Evolutionary conservation across 2,329 filamentous ascomycete genomes (phyloP).

Genomic region (Cercospora beticola): DNA sequence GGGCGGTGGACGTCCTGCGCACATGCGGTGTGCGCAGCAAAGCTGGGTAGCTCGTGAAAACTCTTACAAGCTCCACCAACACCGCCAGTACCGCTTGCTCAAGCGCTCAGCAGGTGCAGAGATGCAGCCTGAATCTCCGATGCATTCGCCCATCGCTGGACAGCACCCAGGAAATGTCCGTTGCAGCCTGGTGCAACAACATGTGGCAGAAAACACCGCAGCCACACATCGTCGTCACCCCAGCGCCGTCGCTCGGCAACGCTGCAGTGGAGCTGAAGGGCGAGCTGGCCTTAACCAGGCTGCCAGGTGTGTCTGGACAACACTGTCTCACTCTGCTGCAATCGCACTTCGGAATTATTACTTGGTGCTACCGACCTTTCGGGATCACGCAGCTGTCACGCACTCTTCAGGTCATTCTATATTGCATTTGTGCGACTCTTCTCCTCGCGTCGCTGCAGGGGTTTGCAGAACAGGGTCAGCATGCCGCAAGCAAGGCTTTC

Average conservation of each 20-base stretch:
- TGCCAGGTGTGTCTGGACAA: not conserved
- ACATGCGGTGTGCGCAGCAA: slow-evolving; percentile 14
- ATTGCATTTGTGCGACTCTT: not conserved
- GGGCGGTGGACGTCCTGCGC: slow-evolving; percentile 13
- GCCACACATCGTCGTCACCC: not conserved
- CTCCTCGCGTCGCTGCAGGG: slow-evolving; percentile 12
- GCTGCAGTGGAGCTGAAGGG: not conserved
- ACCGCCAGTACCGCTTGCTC: not conserved
- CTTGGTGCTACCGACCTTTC: slow-evolving; percentile 11
- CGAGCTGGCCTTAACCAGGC: slow-evolving; percentile 9
- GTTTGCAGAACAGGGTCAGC: slow-evolving; percentile 3
- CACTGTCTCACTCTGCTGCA: slow-evolving; percentile 10
- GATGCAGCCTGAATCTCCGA: not conserved
- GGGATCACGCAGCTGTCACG: slow-evolving; percentile 17
- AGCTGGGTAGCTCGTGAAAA: slow-evolving; percentile 18
- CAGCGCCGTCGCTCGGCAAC: not conserved
- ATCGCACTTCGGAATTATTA: slow-evolving; percentile 13
- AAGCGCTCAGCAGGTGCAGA: not conserved
- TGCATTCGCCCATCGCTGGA: not conserved
- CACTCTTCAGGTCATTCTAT: not conserved
- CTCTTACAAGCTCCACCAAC: not conserved
- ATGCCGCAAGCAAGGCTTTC: slow-evolving; percentile 11
- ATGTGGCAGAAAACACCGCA: slow-evolving; percentile 5
- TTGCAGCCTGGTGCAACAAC: slow-evolving; percentile 12
- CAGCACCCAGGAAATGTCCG: not conserved